Conservation (phyloP, 805 yeast species). For the Lipomyces orientalis region DNA sequence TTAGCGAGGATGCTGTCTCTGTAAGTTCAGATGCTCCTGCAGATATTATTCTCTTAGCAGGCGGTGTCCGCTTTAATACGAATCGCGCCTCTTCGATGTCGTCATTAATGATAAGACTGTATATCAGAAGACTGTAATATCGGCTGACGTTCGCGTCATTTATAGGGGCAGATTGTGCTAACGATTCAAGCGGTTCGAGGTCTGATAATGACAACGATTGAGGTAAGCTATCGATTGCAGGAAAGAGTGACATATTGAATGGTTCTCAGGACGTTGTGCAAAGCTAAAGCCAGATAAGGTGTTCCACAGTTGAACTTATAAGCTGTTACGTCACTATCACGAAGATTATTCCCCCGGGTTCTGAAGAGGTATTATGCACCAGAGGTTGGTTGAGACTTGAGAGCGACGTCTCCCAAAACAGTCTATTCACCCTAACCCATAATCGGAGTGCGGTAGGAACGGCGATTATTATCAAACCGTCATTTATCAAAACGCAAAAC, state of each 20-base stretch:
- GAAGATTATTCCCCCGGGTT: no score
- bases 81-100: conserved; percentile 20
- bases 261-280: neutral
- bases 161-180: neutral
- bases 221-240: neutral
- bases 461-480: no score
- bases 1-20: neutral
- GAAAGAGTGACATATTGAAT: neutral
- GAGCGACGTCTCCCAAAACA: no score
- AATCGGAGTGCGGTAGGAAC: no score
- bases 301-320: no score
- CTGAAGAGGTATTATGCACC: no score
- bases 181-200: conserved; percentile 14
- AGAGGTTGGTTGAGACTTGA: no score
- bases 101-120: conserved; percentile 7
- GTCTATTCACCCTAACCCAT: no score
- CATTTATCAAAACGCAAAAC: no score
- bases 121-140: conserved; percentile 14
- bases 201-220: neutral
- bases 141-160: neutral
- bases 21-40: neutral
- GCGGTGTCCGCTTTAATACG: conserved; percentile 1
- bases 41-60: neutral
- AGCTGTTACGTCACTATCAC: no score
- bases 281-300: no score